Percentiles rank a stretch among this genome's conserved stretches.
Evolutionary conservation across 1,139 yeast genomes (phyloP).

Genomic region (Taphrina pruni): DNA sequence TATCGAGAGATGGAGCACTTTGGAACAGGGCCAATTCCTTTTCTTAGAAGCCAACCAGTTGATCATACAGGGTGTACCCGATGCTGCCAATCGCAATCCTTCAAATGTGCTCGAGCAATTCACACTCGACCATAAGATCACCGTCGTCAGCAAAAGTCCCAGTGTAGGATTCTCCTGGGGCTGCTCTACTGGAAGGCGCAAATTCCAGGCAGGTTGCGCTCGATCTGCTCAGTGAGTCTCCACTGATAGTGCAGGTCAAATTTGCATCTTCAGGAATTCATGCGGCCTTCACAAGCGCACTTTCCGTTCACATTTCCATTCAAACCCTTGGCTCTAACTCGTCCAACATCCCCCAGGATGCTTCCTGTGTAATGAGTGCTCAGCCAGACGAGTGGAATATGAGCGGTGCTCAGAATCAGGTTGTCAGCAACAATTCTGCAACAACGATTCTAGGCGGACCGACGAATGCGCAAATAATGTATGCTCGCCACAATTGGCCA

Average conservation of each 20-base stretch:
- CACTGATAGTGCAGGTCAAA: constrained; percentile 13
- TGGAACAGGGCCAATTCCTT: background rate
- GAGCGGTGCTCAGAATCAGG: no score
- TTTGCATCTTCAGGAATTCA: constrained; percentile 6
- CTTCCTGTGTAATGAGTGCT: background rate
- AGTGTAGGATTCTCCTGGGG: constrained; percentile 27
- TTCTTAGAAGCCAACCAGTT: constrained; percentile 2
- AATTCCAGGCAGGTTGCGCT: constrained; percentile 16
- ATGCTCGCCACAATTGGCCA: background rate
- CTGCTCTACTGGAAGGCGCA: background rate
- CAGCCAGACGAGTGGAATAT: background rate
- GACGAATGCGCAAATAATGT: background rate
- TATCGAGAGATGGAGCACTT: background rate
- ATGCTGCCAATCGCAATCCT: background rate
- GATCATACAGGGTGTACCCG: constrained; percentile 6
- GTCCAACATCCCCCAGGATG: background rate
- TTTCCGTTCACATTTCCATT: background rate
- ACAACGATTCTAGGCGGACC: background rate
- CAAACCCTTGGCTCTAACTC: background rate
- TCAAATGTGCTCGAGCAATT: constrained; percentile 16
- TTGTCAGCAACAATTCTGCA: no score
- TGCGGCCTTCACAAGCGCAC: constrained; percentile 11
- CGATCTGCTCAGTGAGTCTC: background rate
- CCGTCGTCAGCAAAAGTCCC: constrained; percentile 23
- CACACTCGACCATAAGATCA: background rate